Conservation (phyloP, 2,329 filamentous ascomycete genomes). For the Aspergillus aculeatus region DNA sequence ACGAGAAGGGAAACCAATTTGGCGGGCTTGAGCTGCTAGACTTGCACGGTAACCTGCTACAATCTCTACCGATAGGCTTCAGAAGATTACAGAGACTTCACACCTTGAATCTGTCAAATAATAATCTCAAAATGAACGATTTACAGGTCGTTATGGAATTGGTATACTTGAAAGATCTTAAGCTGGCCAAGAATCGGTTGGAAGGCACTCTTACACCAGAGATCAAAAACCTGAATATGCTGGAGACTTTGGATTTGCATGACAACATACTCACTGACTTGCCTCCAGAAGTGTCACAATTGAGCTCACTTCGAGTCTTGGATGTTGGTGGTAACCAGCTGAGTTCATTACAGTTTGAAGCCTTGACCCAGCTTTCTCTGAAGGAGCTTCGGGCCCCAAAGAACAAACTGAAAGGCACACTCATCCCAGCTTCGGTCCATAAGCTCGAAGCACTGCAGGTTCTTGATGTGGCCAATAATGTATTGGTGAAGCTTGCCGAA, state of each 20-base stretch:
- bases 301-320: slow-evolving; percentile 69
- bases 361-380: slow-evolving; percentile 66
- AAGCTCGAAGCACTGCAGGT: slow-evolving; percentile 65
- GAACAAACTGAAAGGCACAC: slow-evolving; percentile 71
- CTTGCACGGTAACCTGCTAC: slow-evolving; percentile 78
- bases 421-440: slow-evolving; percentile 65
- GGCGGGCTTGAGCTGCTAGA: slow-evolving; percentile 77
- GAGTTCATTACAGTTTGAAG: slow-evolving; percentile 66
- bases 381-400: slow-evolving; percentile 72
- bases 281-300: slow-evolving; percentile 64
- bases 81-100: slow-evolving; percentile 71
- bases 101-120: slow-evolving; percentile 80
- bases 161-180: slow-evolving; percentile 70
- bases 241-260: slow-evolving; percentile 80
- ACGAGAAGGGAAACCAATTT: slow-evolving; percentile 72
- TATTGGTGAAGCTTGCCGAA: slow-evolving; percentile 56
- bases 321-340: slow-evolving; percentile 81
- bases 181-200: slow-evolving; percentile 74
- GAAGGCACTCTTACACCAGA: slow-evolving; percentile 64
- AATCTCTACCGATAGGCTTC: slow-evolving; percentile 71
- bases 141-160: slow-evolving; percentile 75
- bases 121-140: slow-evolving; percentile 70
- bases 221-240: slow-evolving; percentile 63
- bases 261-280: slow-evolving; percentile 74
- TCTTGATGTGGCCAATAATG: slow-evolving; percentile 76